A percentile compares a stretch with the other conserved stretches of the same genome.
Evolutionary conservation across 1,139 yeast genomes (phyloP).

Genomic region (Saccharomyces hybrid): DNA sequence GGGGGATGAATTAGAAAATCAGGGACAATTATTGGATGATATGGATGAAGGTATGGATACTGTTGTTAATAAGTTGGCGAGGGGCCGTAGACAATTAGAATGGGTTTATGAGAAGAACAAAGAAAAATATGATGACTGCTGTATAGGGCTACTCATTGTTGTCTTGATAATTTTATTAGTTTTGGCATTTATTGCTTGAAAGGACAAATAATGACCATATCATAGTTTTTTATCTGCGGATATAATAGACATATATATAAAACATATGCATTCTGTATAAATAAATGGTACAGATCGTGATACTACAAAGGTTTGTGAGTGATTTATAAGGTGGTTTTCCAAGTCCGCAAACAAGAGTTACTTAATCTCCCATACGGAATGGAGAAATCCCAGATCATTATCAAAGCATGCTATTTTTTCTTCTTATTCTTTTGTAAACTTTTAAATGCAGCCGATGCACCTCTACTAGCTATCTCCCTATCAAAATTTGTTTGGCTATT

Average conservation of each 20-base stretch:
- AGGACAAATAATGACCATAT: background rate
- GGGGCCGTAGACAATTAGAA: constrained; percentile 51
- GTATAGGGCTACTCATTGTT: constrained; percentile 69
- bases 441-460: constrained; percentile 32
- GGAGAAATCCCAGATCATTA: background rate
- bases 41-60: constrained; percentile 74
- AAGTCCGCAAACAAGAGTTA: background rate
- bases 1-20: constrained; percentile 86
- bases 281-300: background rate
- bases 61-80: constrained; percentile 34
- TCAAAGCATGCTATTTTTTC: background rate
- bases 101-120: constrained; percentile 72
- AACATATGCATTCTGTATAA: background rate
- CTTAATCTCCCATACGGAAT: background rate
- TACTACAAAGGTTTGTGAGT: background rate
- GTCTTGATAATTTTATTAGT: constrained; percentile 68
- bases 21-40: constrained; percentile 70
- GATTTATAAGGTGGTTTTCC: background rate
- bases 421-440: constrained; percentile 19
- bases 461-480: constrained; percentile 25
- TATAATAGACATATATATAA: background rate
- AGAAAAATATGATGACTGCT: constrained; percentile 82
- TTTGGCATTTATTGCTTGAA: constrained; percentile 50
- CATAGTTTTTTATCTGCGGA: background rate
- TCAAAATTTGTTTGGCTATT: constrained; percentile 10